Evolutionary conservation across 75 land plant species (phyloP).

Genomic region (Cupressus sempervirens): DNA sequence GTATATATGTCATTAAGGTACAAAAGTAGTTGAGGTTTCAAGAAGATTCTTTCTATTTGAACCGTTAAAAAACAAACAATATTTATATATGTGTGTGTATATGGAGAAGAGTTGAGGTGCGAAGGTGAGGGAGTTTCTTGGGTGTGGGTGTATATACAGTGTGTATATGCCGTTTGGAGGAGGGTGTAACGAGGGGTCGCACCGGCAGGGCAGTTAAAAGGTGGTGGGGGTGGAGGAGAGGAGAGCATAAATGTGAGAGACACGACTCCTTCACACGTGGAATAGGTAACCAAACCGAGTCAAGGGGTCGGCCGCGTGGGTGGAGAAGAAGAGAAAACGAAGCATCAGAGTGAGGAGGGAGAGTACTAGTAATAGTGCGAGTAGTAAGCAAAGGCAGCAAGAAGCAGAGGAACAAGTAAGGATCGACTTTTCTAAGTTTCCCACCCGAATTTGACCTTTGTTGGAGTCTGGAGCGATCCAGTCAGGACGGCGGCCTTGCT

Average conservation of each 20-base stretch:
- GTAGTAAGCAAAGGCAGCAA: background rate
- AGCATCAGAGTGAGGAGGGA: background rate
- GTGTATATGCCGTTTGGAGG: background rate
- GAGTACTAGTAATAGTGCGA: background rate
- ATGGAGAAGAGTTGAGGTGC: too few species aligned
- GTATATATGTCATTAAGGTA: too few species aligned
- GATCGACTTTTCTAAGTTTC: background rate
- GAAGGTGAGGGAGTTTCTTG: too few species aligned
- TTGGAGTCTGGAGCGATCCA: background rate
- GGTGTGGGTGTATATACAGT: background rate
- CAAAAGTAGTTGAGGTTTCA: too few species aligned
- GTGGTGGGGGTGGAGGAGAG: background rate
- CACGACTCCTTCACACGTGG: conserved; percentile 14
- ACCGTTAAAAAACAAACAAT: too few species aligned
- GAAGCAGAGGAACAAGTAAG: background rate
- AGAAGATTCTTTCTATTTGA: too few species aligned
- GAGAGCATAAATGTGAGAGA: background rate
- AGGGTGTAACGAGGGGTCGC: background rate
- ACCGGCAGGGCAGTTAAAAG: background rate
- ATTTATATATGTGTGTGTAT: too few species aligned
- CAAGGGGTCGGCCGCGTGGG: conserved; percentile 12
- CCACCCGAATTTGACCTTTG: background rate
- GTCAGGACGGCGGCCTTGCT: background rate
- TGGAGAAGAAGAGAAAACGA: background rate
- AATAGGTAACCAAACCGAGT: conserved; percentile 5